These are phyloP conservation scores for Podospora pseudocomata DNA, from an alignment of 495 filamentous ascomycete species.

Conservation along the genomic window DNA sequence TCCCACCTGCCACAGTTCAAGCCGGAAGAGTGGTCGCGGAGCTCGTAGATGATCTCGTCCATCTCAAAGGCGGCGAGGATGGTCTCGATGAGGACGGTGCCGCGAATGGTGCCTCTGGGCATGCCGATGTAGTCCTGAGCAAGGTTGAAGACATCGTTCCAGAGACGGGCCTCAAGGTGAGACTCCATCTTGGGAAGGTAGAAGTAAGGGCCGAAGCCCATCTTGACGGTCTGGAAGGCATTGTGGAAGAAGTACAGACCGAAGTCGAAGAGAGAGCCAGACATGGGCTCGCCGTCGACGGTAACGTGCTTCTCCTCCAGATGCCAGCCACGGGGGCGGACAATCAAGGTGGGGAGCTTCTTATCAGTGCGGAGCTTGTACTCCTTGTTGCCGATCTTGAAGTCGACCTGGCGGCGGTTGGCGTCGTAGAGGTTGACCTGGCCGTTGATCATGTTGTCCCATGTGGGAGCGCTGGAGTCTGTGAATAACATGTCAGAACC, in stretches of 20 bases:
- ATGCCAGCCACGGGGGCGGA: constrained; percentile 88
- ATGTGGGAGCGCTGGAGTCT: constrained; percentile 97
- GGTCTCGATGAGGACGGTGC: constrained; percentile 96
- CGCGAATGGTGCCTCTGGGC: constrained; percentile 87
- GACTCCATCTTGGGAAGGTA: constrained; percentile 99
- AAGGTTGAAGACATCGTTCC: constrained; percentile 99
- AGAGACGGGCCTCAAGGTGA: constrained; percentile 92
- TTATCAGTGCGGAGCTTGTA: constrained; percentile 95
- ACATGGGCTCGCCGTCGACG: constrained; percentile 92
- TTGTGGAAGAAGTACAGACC: constrained; percentile 99
- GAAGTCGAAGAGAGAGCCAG: constrained; percentile 92
- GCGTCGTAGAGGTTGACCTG: constrained; percentile 99
- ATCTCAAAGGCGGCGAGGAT: constrained; percentile 99
- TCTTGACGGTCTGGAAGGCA: constrained; percentile 79
- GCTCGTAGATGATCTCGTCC: constrained; percentile 99
- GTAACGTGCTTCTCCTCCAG: constrained; percentile 98
- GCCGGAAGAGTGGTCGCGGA: constrained; percentile 92
- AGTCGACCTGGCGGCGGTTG: constrained; percentile 90
- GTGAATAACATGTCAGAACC: background rate
- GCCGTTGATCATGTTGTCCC: constrained; percentile 99
- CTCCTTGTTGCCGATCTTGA: constrained; percentile 90
- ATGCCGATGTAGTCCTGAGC: constrained; percentile 89
- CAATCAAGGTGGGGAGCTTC: constrained; percentile 74
- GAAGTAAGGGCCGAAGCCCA: constrained; percentile 91
- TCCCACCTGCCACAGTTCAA: constrained; percentile 99